These are phyloP conservation scores for Suhomyces kilbournensis DNA, from an alignment of 805 yeast species.

Conservation along the genomic window DNA sequence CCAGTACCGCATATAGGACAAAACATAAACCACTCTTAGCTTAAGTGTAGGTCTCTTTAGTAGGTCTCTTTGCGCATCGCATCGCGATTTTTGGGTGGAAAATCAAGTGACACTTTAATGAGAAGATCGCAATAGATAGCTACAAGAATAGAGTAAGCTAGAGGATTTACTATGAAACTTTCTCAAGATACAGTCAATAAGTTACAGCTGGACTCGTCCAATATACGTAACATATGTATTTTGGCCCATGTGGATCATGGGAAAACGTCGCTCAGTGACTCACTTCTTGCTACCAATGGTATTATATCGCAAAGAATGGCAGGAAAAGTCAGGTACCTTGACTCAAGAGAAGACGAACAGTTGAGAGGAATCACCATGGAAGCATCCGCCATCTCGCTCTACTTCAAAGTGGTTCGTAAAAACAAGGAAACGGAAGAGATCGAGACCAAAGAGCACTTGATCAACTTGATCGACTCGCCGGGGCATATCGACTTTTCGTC, in stretches of 20 bases:
- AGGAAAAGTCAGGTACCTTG: constrained; percentile 89
- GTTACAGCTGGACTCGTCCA: constrained; percentile 65
- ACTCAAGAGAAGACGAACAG: constrained; percentile 94
- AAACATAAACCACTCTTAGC: constrained; percentile 7
- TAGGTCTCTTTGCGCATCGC: background rate
- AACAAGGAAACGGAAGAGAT: constrained; percentile 29
- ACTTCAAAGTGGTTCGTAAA: constrained; percentile 62
- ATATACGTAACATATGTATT: constrained; percentile 87
- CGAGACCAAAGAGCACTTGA: constrained; percentile 68
- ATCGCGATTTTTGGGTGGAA: background rate
- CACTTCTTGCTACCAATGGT: constrained; percentile 91
- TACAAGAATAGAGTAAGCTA: background rate
- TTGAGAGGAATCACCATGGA: constrained; percentile 97
- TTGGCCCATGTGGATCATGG: constrained; percentile 99
- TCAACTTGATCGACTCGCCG: constrained; percentile 94
- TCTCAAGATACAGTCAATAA: constrained; percentile 61
- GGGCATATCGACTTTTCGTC: constrained; percentile 98
- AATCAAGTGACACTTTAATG: background rate
- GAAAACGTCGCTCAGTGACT: constrained; percentile 91
- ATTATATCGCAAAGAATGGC: constrained; percentile 93
- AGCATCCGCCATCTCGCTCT: constrained; percentile 90
- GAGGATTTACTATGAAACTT: constrained; percentile 42
- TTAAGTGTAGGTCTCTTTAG: too few relatives aligned
- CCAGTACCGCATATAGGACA: constrained; percentile 29
- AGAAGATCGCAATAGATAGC: background rate